Evolutionary conservation across 495 filamentous ascomycete genomes (phyloP).

Genomic region (Penicillium coffeae): DNA sequence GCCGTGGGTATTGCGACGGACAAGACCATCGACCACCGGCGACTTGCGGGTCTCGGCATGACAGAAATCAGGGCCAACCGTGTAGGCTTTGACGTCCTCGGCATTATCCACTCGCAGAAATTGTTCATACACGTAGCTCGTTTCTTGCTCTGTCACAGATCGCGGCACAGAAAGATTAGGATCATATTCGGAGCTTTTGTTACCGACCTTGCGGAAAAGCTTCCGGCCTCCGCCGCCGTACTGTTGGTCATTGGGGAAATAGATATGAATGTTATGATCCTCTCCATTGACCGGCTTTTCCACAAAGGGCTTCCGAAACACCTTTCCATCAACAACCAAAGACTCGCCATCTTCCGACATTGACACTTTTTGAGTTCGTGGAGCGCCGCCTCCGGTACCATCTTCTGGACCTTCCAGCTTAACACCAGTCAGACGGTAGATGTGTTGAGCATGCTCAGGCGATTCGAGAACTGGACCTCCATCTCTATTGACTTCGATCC

Average conservation of each 20-base stretch:
- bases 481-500: slow-evolving; percentile 92
- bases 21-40: slow-evolving; percentile 92
- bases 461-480: slow-evolving; percentile 80
- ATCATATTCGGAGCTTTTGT: slow-evolving; percentile 95
- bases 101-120: slow-evolving; percentile 94
- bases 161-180: slow-evolving; percentile 68
- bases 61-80: slow-evolving; percentile 88
- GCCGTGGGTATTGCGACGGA: slow-evolving; percentile 91
- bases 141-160: slow-evolving; percentile 68
- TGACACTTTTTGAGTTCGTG: slow-evolving; percentile 61
- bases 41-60: slow-evolving; percentile 97
- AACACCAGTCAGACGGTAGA: slow-evolving; percentile 76
- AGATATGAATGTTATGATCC: slow-evolving; percentile 98
- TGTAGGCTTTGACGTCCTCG: slow-evolving; percentile 98
- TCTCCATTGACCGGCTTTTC: slow-evolving; percentile 98
- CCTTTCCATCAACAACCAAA: slow-evolving; percentile 76
- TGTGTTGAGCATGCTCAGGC: slow-evolving; percentile 68
- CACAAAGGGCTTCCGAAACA: slow-evolving; percentile 90
- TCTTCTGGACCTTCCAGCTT: slow-evolving; percentile 70
- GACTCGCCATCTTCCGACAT: slow-evolving; percentile 84
- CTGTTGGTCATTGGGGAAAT: slow-evolving; percentile 74
- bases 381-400: slow-evolving; percentile 62
- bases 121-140: slow-evolving; percentile 93
- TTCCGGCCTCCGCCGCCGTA: slow-evolving; percentile 82
- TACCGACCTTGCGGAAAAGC: slow-evolving; percentile 94